Evolutionary conservation across 345 rosid species (phyloP), one percentile per base, ranked within the genome.

Genomic region (Excoecaria agallocha): DNA sequence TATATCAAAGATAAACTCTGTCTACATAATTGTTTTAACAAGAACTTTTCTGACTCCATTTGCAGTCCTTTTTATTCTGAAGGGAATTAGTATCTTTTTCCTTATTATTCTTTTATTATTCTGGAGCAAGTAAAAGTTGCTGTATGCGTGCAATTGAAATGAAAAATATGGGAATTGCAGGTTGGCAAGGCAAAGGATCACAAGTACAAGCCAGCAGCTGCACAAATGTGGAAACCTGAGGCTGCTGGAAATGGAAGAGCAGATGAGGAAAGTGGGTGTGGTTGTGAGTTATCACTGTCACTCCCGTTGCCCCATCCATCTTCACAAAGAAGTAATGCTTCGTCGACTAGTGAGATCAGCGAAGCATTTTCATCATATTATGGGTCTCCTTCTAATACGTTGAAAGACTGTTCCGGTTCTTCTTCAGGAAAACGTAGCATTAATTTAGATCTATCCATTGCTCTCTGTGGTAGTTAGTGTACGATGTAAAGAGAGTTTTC

Each of bases 391-490:
- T 30, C 25, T 39, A 41, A 5, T 5, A 6, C 48, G 10, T 72
- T 72, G 13, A 80, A 81, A 69, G 90, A n/a, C 55, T 82, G 84
- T 75, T 82, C 77, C 11, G 82, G 54, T 22, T 80, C 89, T 17
- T 85, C 81, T 19, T 75, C 84, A 4, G 69, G 59, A 19, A 78
- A 78, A 63, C 73, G 56, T 48, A 83, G 76, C 51, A 74, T 89
- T 9, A 88, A 89, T 71, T 81, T 93, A 45, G 93, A 91, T 55
- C 85, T 93, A 0, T 89, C 97, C 6, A 86, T 89, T 73, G 91
- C 97, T 61, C 95, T 90, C 17, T 87, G 92, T 57, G 90, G 92
- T 59, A 78, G 79, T 43, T 66, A 46, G 62, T 37, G 60, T 22
- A 16, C 1, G 24, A n/a, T 7, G 63, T 12, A 70, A 45, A 55